Evolutionary conservation across 257 asterid species (phyloP).

Genomic region (Coffea canephora): DNA sequence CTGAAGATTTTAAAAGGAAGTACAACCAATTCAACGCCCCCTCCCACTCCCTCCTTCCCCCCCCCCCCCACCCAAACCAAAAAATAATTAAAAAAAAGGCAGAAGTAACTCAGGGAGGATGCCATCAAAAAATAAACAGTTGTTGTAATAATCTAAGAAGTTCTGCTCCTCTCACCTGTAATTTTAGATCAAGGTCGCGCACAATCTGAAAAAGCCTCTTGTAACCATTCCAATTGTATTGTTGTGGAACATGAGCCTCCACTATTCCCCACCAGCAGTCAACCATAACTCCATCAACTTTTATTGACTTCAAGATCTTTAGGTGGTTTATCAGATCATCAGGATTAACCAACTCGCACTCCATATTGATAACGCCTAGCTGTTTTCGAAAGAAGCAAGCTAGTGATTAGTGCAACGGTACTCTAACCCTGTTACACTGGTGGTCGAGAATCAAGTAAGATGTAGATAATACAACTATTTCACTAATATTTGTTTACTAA

Average conservation of each 20-base stretch:
- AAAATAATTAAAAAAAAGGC: no score
- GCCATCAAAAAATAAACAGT: slow-evolving; percentile 1
- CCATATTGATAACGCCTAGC: slow-evolving; percentile 82
- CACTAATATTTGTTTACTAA: neutral
- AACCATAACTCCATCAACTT: slow-evolving; percentile 77
- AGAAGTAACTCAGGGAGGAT: neutral
- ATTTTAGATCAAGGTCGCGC: slow-evolving; percentile 72
- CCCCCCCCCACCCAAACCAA: neutral
- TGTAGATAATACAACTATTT: neutral
- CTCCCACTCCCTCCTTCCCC: neutral
- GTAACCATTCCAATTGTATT: slow-evolving; percentile 95
- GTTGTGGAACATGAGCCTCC: slow-evolving; percentile 87
- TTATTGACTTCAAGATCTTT: slow-evolving; percentile 65
- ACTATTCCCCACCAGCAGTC: slow-evolving; percentile 99
- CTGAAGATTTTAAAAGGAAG: neutral
- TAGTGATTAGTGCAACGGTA: no score
- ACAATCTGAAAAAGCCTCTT: slow-evolving; percentile 72
- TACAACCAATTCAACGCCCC: neutral
- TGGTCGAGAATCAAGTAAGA: neutral
- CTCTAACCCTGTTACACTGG: neutral
- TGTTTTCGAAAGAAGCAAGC: slow-evolving; percentile 35
- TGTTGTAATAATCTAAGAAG: neutral
- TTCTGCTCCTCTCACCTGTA: slow-evolving; percentile 46
- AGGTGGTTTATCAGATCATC: slow-evolving; percentile 83
- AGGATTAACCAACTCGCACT: slow-evolving; percentile 86